Evolutionary conservation across 1,139 yeast species (phyloP).

Genomic region (Pichia sp.): DNA sequence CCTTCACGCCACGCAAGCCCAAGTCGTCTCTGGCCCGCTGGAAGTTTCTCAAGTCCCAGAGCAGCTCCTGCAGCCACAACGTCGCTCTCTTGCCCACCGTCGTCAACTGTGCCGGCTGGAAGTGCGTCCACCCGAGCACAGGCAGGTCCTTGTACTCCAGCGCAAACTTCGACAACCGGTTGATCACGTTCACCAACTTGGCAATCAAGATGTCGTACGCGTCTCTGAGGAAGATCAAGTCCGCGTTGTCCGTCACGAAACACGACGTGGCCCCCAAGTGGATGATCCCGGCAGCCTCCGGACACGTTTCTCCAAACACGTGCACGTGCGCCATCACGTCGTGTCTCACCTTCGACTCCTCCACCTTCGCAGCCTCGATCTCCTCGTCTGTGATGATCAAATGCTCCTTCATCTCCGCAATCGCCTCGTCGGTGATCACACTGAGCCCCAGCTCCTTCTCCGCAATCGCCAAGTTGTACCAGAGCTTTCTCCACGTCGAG

Average conservation of each 20-base stretch:
- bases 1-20: slow-evolving; percentile 97
- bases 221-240: slow-evolving; percentile 89
- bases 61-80: slow-evolving; percentile 93
- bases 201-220: slow-evolving; percentile 92
- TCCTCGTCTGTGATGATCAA: slow-evolving; percentile 87
- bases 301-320: slow-evolving; percentile 86
- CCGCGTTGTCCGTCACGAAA: slow-evolving; percentile 97
- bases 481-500: slow-evolving; percentile 96
- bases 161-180: slow-evolving; percentile 85
- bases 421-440: slow-evolving; percentile 85
- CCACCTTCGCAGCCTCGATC: slow-evolving; percentile 79
- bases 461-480: slow-evolving; percentile 95
- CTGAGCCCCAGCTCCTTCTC: slow-evolving; percentile 85
- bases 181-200: slow-evolving; percentile 90
- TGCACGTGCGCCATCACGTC: slow-evolving; percentile 99
- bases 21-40: slow-evolving; percentile 93
- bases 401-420: slow-evolving; percentile 75
- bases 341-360: slow-evolving; percentile 97
- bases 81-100: slow-evolving; percentile 99
- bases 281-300: slow-evolving; percentile 95
- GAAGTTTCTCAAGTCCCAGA: slow-evolving; percentile 97
- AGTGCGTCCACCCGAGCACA: slow-evolving; percentile 98
- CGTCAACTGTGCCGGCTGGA: slow-evolving; percentile 98
- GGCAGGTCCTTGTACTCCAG: slow-evolving; percentile 91
- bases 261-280: slow-evolving; percentile 99